Evolutionary conservation across 2,329 filamentous ascomycete species (phyloP).

Genomic region (Verticillium nonalfalfae): DNA sequence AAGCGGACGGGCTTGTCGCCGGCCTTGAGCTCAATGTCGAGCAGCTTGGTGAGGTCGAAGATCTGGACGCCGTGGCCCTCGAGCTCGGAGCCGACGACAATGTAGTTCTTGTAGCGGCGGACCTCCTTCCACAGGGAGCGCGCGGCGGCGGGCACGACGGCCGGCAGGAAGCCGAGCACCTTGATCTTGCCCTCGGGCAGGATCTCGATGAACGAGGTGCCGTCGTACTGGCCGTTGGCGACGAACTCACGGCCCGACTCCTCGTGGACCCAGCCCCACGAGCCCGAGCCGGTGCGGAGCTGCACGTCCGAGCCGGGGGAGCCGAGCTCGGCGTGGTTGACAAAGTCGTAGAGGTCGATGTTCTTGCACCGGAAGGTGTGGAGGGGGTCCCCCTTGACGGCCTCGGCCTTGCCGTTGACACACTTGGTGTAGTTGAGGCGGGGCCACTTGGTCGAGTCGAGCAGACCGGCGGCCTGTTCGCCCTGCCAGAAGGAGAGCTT

Average conservation of each 20-base stretch:
- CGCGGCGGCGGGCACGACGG: conserved; percentile 2
- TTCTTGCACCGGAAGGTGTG: conserved; percentile 12
- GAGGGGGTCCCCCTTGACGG: conserved; percentile 8
- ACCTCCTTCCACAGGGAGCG: conserved; percentile 25
- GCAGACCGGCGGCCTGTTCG: conserved; percentile 3
- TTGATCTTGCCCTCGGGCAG: conserved; percentile 28
- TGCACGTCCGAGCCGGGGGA: conserved; percentile 18
- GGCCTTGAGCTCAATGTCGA: conserved; percentile 31
- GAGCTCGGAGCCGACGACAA: conserved; percentile 31
- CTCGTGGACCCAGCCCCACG: conserved; percentile 32
- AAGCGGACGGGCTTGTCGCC: conserved; percentile 26
- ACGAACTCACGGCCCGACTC: conserved; percentile 21
- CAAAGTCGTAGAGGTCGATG: conserved; percentile 46
- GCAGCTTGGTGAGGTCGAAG: conserved; percentile 52
- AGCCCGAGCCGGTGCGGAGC: conserved; percentile 16
- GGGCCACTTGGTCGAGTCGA: conserved; percentile 9
- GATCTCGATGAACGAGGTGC: conserved; percentile 36
- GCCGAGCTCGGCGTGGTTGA: conserved; percentile 42
- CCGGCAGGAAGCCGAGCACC: conserved; percentile 30
- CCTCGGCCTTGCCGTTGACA: conserved; percentile 8
- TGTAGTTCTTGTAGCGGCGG: conserved; percentile 23
- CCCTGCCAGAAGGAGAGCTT: conserved; percentile 3
- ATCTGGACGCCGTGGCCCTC: conserved; percentile 49
- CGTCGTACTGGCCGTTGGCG: conserved; percentile 21
- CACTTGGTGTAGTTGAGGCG: conserved; percentile 9